Percentiles rank a stretch among this genome's conserved stretches.
phyloP scores from a whole-genome alignment of 306 rosid genomes.

The Gastrolobium villosum region DNA sequence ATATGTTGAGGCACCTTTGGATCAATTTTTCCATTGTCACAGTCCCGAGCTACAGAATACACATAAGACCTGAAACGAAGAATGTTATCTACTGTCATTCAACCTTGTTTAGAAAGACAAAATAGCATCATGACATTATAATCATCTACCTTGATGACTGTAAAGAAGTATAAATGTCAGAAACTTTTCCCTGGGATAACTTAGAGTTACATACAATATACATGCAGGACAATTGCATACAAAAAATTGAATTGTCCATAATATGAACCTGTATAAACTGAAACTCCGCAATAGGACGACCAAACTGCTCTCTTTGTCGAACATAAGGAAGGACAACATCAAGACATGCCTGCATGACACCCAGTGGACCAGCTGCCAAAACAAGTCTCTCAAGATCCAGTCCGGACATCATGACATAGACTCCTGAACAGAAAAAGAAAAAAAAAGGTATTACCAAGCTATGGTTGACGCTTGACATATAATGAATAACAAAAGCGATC shows the following conservation, averaged over 20 bases:
- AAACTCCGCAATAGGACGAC: constrained; percentile 95
- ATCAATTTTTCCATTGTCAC: constrained; percentile 82
- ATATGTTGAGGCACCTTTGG: too few relatives aligned
- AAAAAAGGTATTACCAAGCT: constrained; percentile 32
- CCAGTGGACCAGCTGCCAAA: constrained; percentile 88
- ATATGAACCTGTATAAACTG: constrained; percentile 88
- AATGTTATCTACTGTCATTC: constrained; percentile 43
- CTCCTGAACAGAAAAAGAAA: constrained; percentile 75
- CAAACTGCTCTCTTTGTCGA: constrained; percentile 96
- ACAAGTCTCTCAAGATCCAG: constrained; percentile 97
- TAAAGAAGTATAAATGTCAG: constrained; percentile 91
- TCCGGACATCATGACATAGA: constrained; percentile 98
- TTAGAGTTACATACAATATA: constrained; percentile 14
- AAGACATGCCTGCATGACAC: constrained; percentile 96
- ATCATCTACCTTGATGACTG: constrained; percentile 86
- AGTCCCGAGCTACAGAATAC: constrained; percentile 96
- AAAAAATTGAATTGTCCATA: constrained; percentile 29
- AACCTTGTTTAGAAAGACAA: constrained; percentile 7
- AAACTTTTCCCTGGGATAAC: constrained; percentile 80
- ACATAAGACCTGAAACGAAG: constrained; percentile 80
- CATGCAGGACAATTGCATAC: constrained; percentile 15
- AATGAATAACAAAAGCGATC: not conserved
- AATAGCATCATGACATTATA: constrained; percentile 36
- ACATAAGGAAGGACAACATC: constrained; percentile 90
- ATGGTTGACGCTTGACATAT: constrained; percentile 1